Percentiles rank a stretch among this genome's conserved stretches.
Evolutionary conservation across 2,329 filamentous ascomycete genomes (phyloP).

Genomic region (Tolypocladium pustulatum): DNA sequence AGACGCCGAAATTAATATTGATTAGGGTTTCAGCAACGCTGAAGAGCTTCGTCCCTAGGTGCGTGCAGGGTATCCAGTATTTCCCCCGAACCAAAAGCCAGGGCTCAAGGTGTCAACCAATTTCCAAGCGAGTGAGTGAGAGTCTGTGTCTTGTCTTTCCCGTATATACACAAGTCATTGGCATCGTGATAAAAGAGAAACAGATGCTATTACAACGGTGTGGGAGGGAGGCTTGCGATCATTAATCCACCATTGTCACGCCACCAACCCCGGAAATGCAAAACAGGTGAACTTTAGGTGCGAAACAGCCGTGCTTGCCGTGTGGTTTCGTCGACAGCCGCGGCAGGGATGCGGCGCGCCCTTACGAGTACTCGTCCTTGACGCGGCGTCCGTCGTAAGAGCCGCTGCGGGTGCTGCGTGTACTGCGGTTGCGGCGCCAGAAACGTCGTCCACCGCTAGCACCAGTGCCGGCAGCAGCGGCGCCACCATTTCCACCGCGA

Average conservation of each 20-base stretch:
- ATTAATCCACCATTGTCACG: not conserved
- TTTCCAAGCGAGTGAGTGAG: not conserved
- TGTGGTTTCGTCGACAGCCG: not conserved
- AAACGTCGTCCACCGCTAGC: conserved; percentile 14
- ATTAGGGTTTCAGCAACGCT: not conserved
- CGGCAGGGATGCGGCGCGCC: not conserved
- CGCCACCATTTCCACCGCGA: conserved; percentile 12
- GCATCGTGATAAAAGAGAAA: not conserved
- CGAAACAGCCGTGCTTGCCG: not conserved
- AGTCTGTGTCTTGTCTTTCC: not conserved
- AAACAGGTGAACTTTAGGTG: not conserved
- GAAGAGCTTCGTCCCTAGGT: not conserved
- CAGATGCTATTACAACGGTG: not conserved
- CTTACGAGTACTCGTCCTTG: conserved; percentile 58
- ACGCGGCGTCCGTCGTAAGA: conserved; percentile 43
- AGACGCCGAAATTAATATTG: not conserved
- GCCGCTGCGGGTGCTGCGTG: conserved; percentile 26
- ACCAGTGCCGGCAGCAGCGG: conserved; percentile 4
- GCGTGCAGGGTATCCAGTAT: not conserved
- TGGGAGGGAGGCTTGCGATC: not conserved
- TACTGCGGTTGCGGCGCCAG: conserved; percentile 18
- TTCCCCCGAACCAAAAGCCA: not conserved
- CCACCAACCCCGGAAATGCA: not conserved
- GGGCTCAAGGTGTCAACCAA: not conserved
- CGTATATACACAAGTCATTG: not conserved